Percentiles rank a stretch among this genome's conserved stretches.
Conservation (phyloP, 306 rosid species). For the Ziziphus jujuba region DNA sequence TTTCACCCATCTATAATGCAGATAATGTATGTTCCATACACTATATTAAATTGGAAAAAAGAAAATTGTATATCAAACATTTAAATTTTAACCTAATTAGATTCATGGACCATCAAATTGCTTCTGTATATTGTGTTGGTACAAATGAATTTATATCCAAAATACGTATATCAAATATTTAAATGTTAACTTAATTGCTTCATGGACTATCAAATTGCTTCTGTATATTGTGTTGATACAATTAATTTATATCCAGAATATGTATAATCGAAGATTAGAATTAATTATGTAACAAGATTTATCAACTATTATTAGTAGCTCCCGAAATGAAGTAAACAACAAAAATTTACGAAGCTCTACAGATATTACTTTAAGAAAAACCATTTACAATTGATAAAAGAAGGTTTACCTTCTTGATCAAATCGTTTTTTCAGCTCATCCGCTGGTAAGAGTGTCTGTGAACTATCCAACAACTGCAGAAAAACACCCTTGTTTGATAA, state of each 20-base stretch:
- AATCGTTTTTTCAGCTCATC: constrained; percentile 73
- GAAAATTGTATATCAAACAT: background rate
- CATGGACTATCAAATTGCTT: background rate
- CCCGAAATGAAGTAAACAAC: background rate
- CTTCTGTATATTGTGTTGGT: background rate
- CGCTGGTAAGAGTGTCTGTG: constrained; percentile 62
- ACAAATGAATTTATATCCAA: background rate
- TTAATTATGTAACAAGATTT: background rate
- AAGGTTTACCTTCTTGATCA: constrained; percentile 57
- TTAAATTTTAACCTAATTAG: too few relatives aligned
- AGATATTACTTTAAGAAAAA: constrained; percentile 11
- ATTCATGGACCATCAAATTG: background rate
- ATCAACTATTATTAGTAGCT: background rate
- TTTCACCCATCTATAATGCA: too few relatives aligned
- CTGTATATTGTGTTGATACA: background rate
- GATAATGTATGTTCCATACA: too few relatives aligned
- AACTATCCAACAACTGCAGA: constrained; percentile 76
- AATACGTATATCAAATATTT: background rate
- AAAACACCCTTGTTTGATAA: background rate
- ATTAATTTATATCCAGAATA: background rate
- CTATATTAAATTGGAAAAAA: too few relatives aligned
- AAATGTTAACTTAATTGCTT: too few relatives aligned
- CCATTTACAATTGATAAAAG: background rate
- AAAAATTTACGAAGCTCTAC: background rate
- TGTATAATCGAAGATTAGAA: background rate